Percentiles rank a stretch among this genome's conserved stretches.
Evolutionary conservation across 768 basidiomycete species (phyloP).

Genomic region (Lactarius quietus): DNA sequence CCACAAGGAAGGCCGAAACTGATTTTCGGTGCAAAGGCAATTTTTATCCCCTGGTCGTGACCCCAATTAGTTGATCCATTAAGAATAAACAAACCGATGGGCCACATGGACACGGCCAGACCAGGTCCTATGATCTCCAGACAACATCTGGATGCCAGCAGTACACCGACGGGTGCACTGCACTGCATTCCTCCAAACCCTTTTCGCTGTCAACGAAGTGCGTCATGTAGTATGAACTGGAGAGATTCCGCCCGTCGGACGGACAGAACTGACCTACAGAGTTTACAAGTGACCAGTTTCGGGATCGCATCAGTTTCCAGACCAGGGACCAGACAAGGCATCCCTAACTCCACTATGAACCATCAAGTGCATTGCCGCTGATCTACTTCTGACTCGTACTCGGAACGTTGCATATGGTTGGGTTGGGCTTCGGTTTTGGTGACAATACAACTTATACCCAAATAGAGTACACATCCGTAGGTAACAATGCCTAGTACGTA

Average conservation of each 20-base stretch:
- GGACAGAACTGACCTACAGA: not conserved
- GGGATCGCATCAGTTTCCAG: not conserved
- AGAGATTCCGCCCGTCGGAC: not conserved
- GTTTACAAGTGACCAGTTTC: not conserved
- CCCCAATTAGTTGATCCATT: not conserved
- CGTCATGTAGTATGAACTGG: not conserved
- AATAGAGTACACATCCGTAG: too few relatives aligned
- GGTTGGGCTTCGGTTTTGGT: not conserved
- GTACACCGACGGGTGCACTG: not conserved
- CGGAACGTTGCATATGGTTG: not conserved
- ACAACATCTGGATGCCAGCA: not conserved
- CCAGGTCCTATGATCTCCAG: too few relatives aligned
- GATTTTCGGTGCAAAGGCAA: constrained; percentile 11
- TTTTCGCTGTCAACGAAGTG: not conserved
- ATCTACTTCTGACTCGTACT: constrained; percentile 12
- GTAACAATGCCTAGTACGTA: not conserved
- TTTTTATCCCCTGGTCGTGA: constrained; percentile 9
- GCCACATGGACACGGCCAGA: constrained; percentile 8
- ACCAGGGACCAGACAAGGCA: not conserved
- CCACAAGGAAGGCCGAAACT: constrained; percentile 4
- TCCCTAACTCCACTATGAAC: not conserved
- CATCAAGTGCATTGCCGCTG: constrained; percentile 18
- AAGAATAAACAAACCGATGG: not conserved
- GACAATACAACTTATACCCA: too few relatives aligned
- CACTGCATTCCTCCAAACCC: not conserved